Base-by-base conservation (phyloP, 768 basidiomycete genomes). In the Boletellus ananiceps region DNA sequence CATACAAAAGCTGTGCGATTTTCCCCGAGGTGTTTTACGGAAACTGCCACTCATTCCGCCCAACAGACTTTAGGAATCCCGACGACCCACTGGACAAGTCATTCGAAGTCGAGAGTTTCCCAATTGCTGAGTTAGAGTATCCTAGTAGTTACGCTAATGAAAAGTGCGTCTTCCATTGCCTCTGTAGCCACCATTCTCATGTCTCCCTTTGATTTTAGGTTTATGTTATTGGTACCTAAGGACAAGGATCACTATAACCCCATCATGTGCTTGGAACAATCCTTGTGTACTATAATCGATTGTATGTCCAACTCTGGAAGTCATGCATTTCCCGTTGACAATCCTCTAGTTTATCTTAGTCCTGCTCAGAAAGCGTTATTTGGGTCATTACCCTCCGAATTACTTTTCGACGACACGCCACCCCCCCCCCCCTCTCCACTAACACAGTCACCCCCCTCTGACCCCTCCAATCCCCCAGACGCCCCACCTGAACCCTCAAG, bases 181-280 rank as follows among this genome's bases (percentile, higher is more conserved):
- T 33, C 1, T 5, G 2, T 13, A n/a, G 11, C 23, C 25, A n/a
- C 21, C 14, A n/a, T 38, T 15, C 32, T 50, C 57, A 51, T 43
- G 18, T 37, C 23, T 5, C 14, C 21, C 37, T 2, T 12, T 6
- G 45, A 52, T 12, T 49, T 0, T 16, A 90, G 88, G 64, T 92
- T 82, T 70, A 77, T 87, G 53, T 75, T 92, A 51, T 76, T 92
- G 45, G 81, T 77, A 38, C 90, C 90, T 27, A 88, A 83, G 59
- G 89, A 93, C 72, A 82, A 82, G 57, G 88, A 93, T 57, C 87
- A 91, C 56, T 93, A 91, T 67, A 86, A 88, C 62, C 90, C 90
- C 13, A 84, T 93, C 48, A 77, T 84, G 74, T 86, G 86, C 60
- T 71, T 93, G 31, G 85, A 88, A 69, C 74, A 76, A 51, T 77